Evolutionary conservation across 768 basidiomycete genomes (phyloP).

Genomic region (Tricholoma furcatifolium): DNA sequence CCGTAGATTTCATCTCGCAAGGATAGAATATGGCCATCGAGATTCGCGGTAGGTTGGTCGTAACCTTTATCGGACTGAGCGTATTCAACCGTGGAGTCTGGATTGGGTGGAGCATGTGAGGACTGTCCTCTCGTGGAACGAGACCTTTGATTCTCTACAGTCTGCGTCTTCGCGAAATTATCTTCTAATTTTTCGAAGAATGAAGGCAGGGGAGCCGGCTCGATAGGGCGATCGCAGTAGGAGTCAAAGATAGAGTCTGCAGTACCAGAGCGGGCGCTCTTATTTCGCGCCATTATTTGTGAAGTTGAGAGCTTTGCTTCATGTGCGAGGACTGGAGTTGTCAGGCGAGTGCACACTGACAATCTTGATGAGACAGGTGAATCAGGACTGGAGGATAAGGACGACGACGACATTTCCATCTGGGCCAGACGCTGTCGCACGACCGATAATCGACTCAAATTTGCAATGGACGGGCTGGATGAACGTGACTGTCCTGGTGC

Average conservation of each 20-base stretch:
- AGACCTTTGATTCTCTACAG: not conserved
- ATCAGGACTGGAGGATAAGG: constrained; percentile 8
- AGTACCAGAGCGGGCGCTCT: constrained; percentile 14
- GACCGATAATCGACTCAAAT: constrained; percentile 59
- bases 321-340: constrained; percentile 10
- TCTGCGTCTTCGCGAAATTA: too few relatives aligned
- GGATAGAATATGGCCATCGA: constrained; percentile 12
- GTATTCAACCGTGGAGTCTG: constrained; percentile 7
- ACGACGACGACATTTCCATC: constrained; percentile 41
- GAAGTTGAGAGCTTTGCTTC: not conserved
- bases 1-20: constrained; percentile 14
- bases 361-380: constrained; percentile 12
- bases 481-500: constrained; percentile 12
- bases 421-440: constrained; percentile 67
- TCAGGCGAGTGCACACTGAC: constrained; percentile 10
- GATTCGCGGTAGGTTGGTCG: not conserved
- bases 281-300: constrained; percentile 5
- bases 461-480: constrained; percentile 60
- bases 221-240: constrained; percentile 13
- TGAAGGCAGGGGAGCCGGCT: not conserved
- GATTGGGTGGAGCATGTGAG: not conserved
- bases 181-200: not conserved
- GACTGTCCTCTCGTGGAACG: not conserved
- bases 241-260: constrained; percentile 26
- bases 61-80: constrained; percentile 7